These are phyloP conservation scores for Backusella australiensis DNA, from an alignment of 192 early-diverging fungal species.

Conservation along the genomic window DNA sequence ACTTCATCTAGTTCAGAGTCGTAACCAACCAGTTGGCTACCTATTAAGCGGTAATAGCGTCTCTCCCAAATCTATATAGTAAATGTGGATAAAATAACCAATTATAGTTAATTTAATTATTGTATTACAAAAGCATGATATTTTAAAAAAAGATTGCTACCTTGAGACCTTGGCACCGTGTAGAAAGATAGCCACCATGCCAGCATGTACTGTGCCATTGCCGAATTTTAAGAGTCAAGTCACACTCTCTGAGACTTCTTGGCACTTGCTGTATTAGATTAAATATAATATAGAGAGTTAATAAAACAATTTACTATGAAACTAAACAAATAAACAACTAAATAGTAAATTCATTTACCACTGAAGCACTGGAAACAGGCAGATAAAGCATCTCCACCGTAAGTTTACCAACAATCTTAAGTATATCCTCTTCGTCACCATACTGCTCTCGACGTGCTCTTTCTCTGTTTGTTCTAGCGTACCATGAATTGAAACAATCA, in stretches of 20 bases:
- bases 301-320: neutral
- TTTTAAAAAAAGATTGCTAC: neutral
- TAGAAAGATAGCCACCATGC: slow-evolving; percentile 19
- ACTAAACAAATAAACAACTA: neutral
- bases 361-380: slow-evolving; percentile 19
- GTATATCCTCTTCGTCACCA: slow-evolving; percentile 25
- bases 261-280: slow-evolving; percentile 14
- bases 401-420: slow-evolving; percentile 27
- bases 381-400: slow-evolving; percentile 26
- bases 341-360: slow-evolving; percentile 10
- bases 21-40: slow-evolving; percentile 23
- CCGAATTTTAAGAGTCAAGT: slow-evolving; percentile 20
- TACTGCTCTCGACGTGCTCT: slow-evolving; percentile 12
- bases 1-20: neutral
- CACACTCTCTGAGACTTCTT: slow-evolving; percentile 24
- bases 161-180: slow-evolving; percentile 14
- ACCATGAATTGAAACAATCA: slow-evolving; percentile 34
- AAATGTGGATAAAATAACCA: neutral
- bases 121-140: neutral
- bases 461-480: slow-evolving; percentile 14
- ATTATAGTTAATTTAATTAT: neutral
- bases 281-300: neutral
- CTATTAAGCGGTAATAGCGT: slow-evolving; percentile 18
- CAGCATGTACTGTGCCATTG: slow-evolving; percentile 31
- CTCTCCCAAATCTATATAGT: slow-evolving; percentile 17